phyloP scores from a whole-genome alignment of 805 yeast species.

The Candida parachauliodes region DNA sequence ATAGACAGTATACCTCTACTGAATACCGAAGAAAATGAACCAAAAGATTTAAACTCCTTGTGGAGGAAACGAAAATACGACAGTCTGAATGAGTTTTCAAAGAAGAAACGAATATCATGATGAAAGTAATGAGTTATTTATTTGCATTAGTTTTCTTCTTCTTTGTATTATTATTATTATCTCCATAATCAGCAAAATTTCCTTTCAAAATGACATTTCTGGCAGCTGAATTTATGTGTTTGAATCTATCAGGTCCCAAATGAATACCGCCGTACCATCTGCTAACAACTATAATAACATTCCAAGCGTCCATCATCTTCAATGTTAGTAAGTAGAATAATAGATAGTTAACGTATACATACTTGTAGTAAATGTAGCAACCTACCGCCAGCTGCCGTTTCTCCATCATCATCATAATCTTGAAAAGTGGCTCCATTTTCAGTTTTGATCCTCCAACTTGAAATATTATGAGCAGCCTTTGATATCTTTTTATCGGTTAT shows the following conservation, averaged over 20 bases:
- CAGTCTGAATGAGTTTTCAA: neutral
- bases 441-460: slow-evolving; percentile 77
- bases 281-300: slow-evolving; percentile 80
- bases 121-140: neutral
- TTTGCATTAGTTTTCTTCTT: slow-evolving; percentile 18
- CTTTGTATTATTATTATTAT: slow-evolving; percentile 21
- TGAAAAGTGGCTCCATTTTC: slow-evolving; percentile 56
- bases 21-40: slow-evolving; percentile 1
- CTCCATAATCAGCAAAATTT: slow-evolving; percentile 40
- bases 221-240: slow-evolving; percentile 86
- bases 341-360: slow-evolving; percentile 24
- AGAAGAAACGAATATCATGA: slow-evolving; percentile 5
- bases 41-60: slow-evolving; percentile 6
- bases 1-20: slow-evolving; percentile 7
- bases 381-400: slow-evolving; percentile 91
- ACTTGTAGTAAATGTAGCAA: slow-evolving; percentile 72
- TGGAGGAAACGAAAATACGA: slow-evolving; percentile 9
- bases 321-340: slow-evolving; percentile 3
- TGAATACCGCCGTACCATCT: slow-evolving; percentile 94
- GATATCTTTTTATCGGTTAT: slow-evolving; percentile 63
- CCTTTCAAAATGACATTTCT: slow-evolving; percentile 77
- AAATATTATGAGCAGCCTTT: slow-evolving; percentile 75
- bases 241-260: slow-evolving; percentile 90
- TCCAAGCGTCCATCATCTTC: slow-evolving; percentile 71
- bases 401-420: slow-evolving; percentile 97